phyloP scores from a whole-genome alignment of 1,284 basidiomycete genomes.

The Coniferiporia sulphurascens region DNA sequence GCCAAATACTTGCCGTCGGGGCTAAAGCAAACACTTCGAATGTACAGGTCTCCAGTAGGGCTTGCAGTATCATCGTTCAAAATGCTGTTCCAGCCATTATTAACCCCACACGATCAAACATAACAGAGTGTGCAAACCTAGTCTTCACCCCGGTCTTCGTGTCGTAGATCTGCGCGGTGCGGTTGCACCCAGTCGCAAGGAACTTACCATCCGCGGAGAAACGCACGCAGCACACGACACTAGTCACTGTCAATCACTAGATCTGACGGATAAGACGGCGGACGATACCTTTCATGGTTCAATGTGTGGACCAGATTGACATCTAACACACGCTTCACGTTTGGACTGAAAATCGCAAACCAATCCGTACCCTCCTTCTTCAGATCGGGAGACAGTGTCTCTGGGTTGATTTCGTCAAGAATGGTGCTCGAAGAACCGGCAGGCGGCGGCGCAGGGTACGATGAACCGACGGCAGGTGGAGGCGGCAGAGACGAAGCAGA shows the following conservation, averaged over 20 bases:
- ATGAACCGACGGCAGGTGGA: constrained; percentile 28
- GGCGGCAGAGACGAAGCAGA: constrained; percentile 26
- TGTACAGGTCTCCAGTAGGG: constrained; percentile 73
- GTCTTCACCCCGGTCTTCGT: constrained; percentile 64
- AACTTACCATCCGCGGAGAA: constrained; percentile 80
- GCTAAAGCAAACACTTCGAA: constrained; percentile 80
- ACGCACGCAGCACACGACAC: constrained; percentile 78
- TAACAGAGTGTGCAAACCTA: constrained; percentile 34
- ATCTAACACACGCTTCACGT: constrained; percentile 78
- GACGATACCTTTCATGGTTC: constrained; percentile 81
- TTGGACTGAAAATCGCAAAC: constrained; percentile 93
- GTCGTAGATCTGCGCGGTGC: constrained; percentile 73
- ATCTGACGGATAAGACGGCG: constrained; percentile 1
- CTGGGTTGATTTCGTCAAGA: constrained; percentile 44
- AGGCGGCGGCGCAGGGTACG: constrained; percentile 31
- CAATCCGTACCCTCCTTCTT: constrained; percentile 89
- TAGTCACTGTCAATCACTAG: constrained; percentile 25
- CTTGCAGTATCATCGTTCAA: constrained; percentile 64
- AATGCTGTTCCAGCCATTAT: constrained; percentile 39
- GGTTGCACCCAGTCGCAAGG: constrained; percentile 76
- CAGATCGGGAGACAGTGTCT: constrained; percentile 44
- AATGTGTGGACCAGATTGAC: constrained; percentile 89
- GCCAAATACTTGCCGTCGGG: constrained; percentile 79
- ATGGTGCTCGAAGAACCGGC: constrained; percentile 23
- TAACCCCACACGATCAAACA: no score